Conservation (phyloP, 2,329 filamentous ascomycete genomes). For the Bretziella fagacearum region DNA sequence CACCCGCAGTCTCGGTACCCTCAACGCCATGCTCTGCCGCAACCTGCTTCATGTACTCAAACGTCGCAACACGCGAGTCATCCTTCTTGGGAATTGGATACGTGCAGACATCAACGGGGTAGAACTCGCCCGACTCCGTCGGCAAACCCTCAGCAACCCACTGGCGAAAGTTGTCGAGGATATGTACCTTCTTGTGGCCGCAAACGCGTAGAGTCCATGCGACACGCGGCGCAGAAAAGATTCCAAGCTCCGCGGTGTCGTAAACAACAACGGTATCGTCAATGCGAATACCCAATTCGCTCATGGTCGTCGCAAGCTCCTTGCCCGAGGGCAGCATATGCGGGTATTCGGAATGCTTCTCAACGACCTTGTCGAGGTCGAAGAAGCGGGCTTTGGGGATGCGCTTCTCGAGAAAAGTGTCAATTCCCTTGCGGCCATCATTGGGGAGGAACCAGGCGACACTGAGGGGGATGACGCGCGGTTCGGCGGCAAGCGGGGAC, state of each 20-base stretch:
- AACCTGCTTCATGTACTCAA: constrained; percentile 66
- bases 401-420: constrained; percentile 64
- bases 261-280: constrained; percentile 92
- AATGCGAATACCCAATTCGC: constrained; percentile 64
- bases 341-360: constrained; percentile 74
- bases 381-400: constrained; percentile 91
- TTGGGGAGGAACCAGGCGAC: constrained; percentile 95
- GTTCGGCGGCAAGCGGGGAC: constrained; percentile 61
- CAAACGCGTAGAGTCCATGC: constrained; percentile 88
- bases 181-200: constrained; percentile 72
- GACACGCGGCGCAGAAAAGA: constrained; percentile 85
- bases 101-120: constrained; percentile 45
- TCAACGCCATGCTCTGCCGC: constrained; percentile 65
- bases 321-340: constrained; percentile 84
- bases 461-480: constrained; percentile 74
- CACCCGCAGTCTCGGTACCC: constrained; percentile 59
- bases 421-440: constrained; percentile 63
- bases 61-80: constrained; percentile 52
- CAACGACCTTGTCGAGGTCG: constrained; percentile 81
- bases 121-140: constrained; percentile 62
- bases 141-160: constrained; percentile 77
- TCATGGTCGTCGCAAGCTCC: constrained; percentile 76
- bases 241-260: constrained; percentile 75
- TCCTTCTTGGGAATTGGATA: constrained; percentile 48
- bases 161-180: constrained; percentile 90